A percentile compares a stretch with the other conserved stretches of the same genome.
Conservation (phyloP, 345 rosid genomes). For the Brassica rapa region DNA sequence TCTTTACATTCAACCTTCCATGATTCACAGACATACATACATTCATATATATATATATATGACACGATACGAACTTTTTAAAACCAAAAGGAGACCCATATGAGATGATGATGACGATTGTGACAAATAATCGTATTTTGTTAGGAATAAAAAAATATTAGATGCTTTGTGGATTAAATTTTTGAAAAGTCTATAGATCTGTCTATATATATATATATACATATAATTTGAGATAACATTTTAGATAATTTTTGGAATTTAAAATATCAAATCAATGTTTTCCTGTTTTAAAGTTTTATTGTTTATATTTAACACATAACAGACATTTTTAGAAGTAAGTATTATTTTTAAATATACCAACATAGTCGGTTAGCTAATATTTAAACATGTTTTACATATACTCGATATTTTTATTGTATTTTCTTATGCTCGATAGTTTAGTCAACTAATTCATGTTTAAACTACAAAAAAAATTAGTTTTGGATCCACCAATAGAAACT, state of each 20-base stretch:
- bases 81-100: slow-evolving; percentile 30
- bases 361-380: neutral
- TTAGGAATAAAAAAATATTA: neutral
- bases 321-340: neutral
- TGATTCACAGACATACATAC: slow-evolving; percentile 16
- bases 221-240: neutral
- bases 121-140: slow-evolving; percentile 33
- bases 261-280: neutral
- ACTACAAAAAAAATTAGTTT: neutral
- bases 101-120: slow-evolving; percentile 41
- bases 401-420: neutral
- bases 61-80: slow-evolving; percentile 32
- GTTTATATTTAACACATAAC: neutral
- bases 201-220: neutral
- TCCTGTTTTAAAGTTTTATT: neutral
- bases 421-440: neutral
- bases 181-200: slow-evolving; percentile 14
- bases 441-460: neutral
- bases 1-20: slow-evolving; percentile 31
- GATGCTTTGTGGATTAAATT: slow-evolving; percentile 28
- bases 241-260: neutral
- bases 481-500: neutral
- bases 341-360: neutral
- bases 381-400: neutral
- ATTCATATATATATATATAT: neutral